Evolutionary conservation across 2,329 filamentous ascomycete species (phyloP), one percentile per base, ranked within the genome.

Genomic region (Cladosporium oxysporum): DNA sequence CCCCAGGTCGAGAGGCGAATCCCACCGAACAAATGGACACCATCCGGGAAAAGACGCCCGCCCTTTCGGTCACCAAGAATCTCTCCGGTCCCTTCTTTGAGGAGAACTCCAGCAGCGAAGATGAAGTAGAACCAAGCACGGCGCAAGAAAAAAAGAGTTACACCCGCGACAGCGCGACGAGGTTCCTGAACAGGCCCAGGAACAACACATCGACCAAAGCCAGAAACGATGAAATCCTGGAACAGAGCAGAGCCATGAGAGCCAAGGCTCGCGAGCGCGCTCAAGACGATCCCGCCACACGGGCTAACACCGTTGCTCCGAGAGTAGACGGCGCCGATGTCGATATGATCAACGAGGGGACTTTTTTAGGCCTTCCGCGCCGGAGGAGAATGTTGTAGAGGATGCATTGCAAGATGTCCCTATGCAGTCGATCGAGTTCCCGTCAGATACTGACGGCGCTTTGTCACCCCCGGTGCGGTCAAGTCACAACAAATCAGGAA

Each of bases 331-430:
- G 21, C 41, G n/a, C 41, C 7, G 41, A 21, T 21, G n/a, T 47
- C 41, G 41, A 47, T 5, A 12, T 21, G 41, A 12, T 10, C 41
- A 12, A 58, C 14, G 55, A 58, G 8, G n/a, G 47, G 61, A 29
- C 50, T 63, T 63, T 63, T 63, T 63, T 63, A 63, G 61, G 26
- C n/a, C 50, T 44, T 37, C 61, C 61, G 61, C 61, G 23, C 61
- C 61, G 44, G 61, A 62, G 49, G 23, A 4, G n/a, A 49, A 52
- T 52, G 60, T 31, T 23, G 21, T 63, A 63, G 55, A 58, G 29
- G 35, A 62, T 11, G 47, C 47, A 52, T 52, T 6, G 47, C 59
- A 41, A 35, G 47, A 52, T 52, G 28, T 18, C 11, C 59, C 50
- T 23, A 33, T 63, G 35, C 61, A 21, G 35, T 63, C 61, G 50